A percentile compares a stretch with the other conserved stretches of the same genome.
Conservation (phyloP, 1,284 basidiomycete genomes). For the Ustilago lituana region DNA sequence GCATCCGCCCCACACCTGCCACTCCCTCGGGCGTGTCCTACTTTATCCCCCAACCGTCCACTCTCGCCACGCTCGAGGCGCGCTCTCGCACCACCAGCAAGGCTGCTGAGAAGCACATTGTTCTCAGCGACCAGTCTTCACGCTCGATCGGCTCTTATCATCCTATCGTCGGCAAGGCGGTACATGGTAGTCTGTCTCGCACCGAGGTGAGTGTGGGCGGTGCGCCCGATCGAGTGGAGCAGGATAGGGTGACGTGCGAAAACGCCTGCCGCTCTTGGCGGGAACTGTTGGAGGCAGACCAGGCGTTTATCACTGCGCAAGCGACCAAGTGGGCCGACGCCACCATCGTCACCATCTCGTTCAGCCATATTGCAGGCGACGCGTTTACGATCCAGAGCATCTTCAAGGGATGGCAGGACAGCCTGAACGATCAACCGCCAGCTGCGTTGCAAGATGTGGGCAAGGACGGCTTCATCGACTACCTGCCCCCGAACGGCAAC, state of each 20-base stretch:
- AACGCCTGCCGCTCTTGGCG: slow-evolving; percentile 15
- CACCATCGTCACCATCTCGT: slow-evolving; percentile 17
- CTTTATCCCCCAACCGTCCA: slow-evolving; percentile 7
- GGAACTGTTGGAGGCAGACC: slow-evolving; percentile 16
- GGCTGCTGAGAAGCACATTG: slow-evolving; percentile 7
- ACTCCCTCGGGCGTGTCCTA: slow-evolving; percentile 15
- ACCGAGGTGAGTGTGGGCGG: slow-evolving; percentile 5
- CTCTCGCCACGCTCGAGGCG: slow-evolving; percentile 4
- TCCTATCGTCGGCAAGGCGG: slow-evolving; percentile 12
- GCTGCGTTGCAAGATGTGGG: slow-evolving; percentile 7
- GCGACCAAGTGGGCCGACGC: slow-evolving; percentile 22
- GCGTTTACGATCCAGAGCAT: slow-evolving; percentile 20
- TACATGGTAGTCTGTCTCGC: background rate
- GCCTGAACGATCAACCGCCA: background rate
- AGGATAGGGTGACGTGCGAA: slow-evolving; percentile 9
- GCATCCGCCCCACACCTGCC: slow-evolving; percentile 12
- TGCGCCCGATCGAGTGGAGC: slow-evolving; percentile 6
- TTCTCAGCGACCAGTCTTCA: slow-evolving; percentile 2
- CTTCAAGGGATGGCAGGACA: slow-evolving; percentile 6
- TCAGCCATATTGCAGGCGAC: slow-evolving; percentile 23
- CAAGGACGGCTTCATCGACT: slow-evolving; percentile 16
- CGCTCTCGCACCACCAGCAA: slow-evolving; percentile 1
- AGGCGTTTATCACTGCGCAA: slow-evolving; percentile 21
- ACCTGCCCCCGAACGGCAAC: slow-evolving; percentile 3
- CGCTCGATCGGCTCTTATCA: slow-evolving; percentile 17